Conservation (phyloP, 768 basidiomycete genomes). For the Rubroboletus pulcherrimus region DNA sequence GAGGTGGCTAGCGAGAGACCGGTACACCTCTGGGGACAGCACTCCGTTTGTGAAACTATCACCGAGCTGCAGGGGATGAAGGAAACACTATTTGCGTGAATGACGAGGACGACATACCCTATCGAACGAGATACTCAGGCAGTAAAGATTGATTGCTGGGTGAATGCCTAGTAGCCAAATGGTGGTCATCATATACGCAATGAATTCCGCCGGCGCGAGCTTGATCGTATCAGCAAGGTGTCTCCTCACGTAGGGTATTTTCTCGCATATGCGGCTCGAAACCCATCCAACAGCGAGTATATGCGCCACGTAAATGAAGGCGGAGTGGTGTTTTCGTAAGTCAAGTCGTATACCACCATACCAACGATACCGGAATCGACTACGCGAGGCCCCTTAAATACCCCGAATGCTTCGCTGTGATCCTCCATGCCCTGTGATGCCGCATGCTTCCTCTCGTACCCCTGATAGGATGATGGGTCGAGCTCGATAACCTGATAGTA, state of each 20-base stretch:
- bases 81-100: neutral
- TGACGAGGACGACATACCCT: slow-evolving; percentile 13
- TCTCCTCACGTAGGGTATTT: slow-evolving; percentile 1
- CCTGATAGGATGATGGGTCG: too few relatives aligned
- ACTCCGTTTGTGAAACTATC: neutral
- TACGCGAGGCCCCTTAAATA: neutral
- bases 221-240: slow-evolving; percentile 15
- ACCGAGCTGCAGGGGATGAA: slow-evolving; percentile 15
- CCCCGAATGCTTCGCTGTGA: too few relatives aligned
- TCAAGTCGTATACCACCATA: slow-evolving; percentile 22
- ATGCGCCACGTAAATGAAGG: neutral
- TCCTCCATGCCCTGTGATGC: too few relatives aligned
- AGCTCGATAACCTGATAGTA: too few relatives aligned
- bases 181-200: slow-evolving; percentile 25
- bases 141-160: slow-evolving; percentile 35
- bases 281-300: neutral
- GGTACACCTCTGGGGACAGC: slow-evolving; percentile 1
- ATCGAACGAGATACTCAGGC: slow-evolving; percentile 32
- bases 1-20: slow-evolving; percentile 22
- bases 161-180: slow-evolving; percentile 29
- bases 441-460: too few relatives aligned
- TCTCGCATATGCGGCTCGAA: neutral
- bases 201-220: slow-evolving; percentile 20
- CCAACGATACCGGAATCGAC: slow-evolving; percentile 10
- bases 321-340: slow-evolving; percentile 13